Percentiles rank a stretch among this genome's conserved stretches.
These are phyloP conservation scores for Pseudopyricularia javanii DNA, from an alignment of 2,329 filamentous ascomycete species.

Conservation along the genomic window DNA sequence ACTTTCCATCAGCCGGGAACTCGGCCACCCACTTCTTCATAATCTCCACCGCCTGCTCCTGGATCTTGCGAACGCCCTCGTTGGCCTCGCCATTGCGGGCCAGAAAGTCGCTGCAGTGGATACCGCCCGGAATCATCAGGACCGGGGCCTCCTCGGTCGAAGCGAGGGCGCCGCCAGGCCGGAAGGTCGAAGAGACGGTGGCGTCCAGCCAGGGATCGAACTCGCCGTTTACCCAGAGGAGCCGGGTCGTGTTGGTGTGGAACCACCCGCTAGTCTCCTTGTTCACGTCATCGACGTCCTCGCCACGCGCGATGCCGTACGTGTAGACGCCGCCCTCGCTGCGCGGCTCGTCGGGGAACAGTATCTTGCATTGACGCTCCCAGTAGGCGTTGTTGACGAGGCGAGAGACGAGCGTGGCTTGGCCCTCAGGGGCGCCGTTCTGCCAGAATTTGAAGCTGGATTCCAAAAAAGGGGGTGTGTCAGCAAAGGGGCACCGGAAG, in stretches of 20 bases:
- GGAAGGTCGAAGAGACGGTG: conserved; percentile 21
- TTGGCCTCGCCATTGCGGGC: conserved; percentile 36
- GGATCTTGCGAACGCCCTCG: conserved; percentile 31
- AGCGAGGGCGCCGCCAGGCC: conserved; percentile 23
- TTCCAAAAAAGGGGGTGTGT: background rate
- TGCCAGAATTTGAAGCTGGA: conserved; percentile 22
- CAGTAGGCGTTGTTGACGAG: conserved; percentile 22
- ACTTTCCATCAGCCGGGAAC: background rate
- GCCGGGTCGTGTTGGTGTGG: conserved; percentile 18
- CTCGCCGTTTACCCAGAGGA: conserved; percentile 26
- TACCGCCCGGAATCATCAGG: conserved; percentile 19
- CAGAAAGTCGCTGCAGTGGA: conserved; percentile 27
- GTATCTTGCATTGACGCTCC: conserved; percentile 28
- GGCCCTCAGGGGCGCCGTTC: conserved; percentile 27
- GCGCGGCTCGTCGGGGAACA: conserved; percentile 23
- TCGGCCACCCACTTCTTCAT: conserved; percentile 37
- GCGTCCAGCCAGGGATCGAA: conserved; percentile 27
- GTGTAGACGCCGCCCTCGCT: conserved; percentile 2
- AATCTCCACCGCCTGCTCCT: conserved; percentile 34
- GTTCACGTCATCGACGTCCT: conserved; percentile 20
- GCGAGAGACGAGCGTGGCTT: conserved; percentile 27
- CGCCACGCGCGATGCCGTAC: conserved; percentile 19
- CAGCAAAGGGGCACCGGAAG: background rate
- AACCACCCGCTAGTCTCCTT: conserved; percentile 24
- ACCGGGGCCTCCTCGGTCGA: conserved; percentile 19